Evolutionary conservation across 306 rosid genomes (phyloP).

Genomic region (Citrullus mucosospermus): DNA sequence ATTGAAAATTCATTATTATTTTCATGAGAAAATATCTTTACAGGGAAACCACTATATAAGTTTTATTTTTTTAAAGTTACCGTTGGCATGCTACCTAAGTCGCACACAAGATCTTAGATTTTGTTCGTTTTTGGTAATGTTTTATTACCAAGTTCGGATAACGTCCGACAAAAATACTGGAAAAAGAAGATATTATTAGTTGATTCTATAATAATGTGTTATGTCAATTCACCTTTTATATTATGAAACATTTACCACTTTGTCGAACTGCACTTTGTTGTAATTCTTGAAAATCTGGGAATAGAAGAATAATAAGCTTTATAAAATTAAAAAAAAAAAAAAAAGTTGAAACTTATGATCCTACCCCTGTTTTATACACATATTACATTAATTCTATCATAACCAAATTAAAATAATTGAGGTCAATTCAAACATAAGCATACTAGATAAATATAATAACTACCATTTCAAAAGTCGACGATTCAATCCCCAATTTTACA

Average conservation of each 20-base stretch:
- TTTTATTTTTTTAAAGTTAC: too few relatives aligned
- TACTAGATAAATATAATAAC: too few relatives aligned
- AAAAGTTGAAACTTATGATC: too few relatives aligned
- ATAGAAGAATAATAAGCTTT: too few relatives aligned
- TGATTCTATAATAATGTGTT: neutral
- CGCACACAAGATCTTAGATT: neutral
- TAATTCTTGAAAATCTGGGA: too few relatives aligned
- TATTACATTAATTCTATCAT: too few relatives aligned
- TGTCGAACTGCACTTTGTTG: neutral
- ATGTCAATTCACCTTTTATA: neutral
- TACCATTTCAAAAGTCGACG: too few relatives aligned
- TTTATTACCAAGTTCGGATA: neutral
- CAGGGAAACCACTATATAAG: neutral
- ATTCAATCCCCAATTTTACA: too few relatives aligned
- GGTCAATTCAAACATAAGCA: too few relatives aligned
- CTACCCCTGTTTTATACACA: too few relatives aligned
- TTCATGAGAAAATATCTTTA: neutral
- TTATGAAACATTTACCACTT: neutral
- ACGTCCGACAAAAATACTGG: neutral
- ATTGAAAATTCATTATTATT: neutral
- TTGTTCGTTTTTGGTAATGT: neutral
- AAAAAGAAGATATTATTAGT: neutral
- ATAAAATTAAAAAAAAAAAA: too few relatives aligned
- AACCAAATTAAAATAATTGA: too few relatives aligned
- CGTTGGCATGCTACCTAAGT: neutral